Evolutionary conservation across 257 asterid genomes (phyloP), one percentile per base, ranked within the genome.

Genomic region (Salvia hispanica): DNA sequence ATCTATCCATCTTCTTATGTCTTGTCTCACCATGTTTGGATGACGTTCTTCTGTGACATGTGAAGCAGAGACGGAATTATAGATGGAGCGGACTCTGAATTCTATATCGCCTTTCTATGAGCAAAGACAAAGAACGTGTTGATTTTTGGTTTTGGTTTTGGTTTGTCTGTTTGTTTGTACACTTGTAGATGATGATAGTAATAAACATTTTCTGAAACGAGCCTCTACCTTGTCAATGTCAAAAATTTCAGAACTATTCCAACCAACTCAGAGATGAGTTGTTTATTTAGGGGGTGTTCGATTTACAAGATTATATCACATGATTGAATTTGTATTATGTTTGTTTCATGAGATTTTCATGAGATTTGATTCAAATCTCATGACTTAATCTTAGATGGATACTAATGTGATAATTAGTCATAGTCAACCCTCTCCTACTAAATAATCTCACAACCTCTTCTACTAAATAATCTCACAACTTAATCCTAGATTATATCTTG

Each of bases 71-170:
- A 77, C 62, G 73, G 81, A 70, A 86, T 88, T 44, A 0, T 83
- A 2, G 95, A 88, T 6, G 82, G 84, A 45, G 82, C 71, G 10
- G 95, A 88, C 62, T 77, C 94, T 0, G 96, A 88, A 71, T 80
- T 86, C 75, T 86, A 68, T 60, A 76, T 77, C 12, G 69, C 58
- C 66, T 84, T 33, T 66, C 78, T 60, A 64, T 71, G 73, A 91
- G 90, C 33, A 85, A 85, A 55, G 73, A 78, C 2, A 68, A 76
- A 76, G 64, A 87, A 82, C 58, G 82, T 59, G 5, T 82, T 76
- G 78, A 44, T 3, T 25, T 25, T 25, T 25, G 31, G 31, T 25
- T 58, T 48, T 44, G 6, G 53, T 62, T 37, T 56, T 43, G 45
- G 45, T 28, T 33, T 39, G 42, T 5, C 18, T 54, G 39, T 25